Evolutionary conservation across 2,329 filamentous ascomycete genomes (phyloP), one percentile per base, ranked within the genome.

Genomic region (Septoria petroselini): DNA sequence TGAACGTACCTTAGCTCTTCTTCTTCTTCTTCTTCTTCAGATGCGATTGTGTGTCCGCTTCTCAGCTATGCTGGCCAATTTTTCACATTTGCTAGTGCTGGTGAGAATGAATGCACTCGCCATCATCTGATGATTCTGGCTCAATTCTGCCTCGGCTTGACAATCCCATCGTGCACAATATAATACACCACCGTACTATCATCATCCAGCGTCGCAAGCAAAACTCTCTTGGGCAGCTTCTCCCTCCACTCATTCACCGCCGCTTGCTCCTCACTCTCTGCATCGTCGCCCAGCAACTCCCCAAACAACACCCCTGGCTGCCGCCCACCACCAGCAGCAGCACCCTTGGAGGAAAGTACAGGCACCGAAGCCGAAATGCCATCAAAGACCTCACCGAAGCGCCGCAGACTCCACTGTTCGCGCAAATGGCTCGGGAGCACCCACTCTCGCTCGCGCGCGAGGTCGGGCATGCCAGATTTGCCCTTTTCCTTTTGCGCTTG

Each of bases 141-240:
- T 77, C 72, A 91, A 66, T 93, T 93, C 68, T 91, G 88, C 50
- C 88, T 77, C 18, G 88, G 88, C 73, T 91, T 93, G 45, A 91
- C 86, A 57, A 91, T 82, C n/a, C 87, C 88, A 67, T 91, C 86
- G 62, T 91, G 87, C 67, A 91, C 81, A 55, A 91, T 78, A 65
- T 93, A 93, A 70, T 91, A 93, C 33, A 88, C 85, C 14, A 93
- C 78, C 0, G 88, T 91, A 57, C 87, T 91, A 69, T 93, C 88
- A 61, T 86, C 82, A 64, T 89, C 84, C 40, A 89, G 73, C 2
- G 84, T 86, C 12, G 85, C 86, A 43, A 93, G 73, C n/a, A 91
- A 65, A 8, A 91, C 67, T 53, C 87, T 76, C 73, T 91, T 91
- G 40, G 67, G 62, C 49, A 57, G 41, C 17, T 51, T 70, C 17